Conservation (phyloP, 2,329 filamentous ascomycete genomes). For the Plectosphaerella sp. region DNA sequence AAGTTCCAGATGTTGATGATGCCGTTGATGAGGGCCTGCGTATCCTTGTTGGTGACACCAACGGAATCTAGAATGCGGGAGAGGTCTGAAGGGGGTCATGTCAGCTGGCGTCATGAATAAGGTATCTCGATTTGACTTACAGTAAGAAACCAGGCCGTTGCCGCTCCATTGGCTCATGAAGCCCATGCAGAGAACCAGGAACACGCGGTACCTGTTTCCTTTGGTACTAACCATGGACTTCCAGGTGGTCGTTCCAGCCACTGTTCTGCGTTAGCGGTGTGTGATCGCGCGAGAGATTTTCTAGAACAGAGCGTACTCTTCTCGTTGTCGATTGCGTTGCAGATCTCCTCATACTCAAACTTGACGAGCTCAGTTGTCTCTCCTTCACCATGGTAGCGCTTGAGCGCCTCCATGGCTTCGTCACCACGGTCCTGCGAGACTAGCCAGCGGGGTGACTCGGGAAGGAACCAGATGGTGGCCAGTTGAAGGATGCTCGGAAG, state of each 20-base stretch:
- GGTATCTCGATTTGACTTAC: slow-evolving; percentile 2
- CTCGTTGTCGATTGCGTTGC: slow-evolving; percentile 26
- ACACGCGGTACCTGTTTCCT: slow-evolving; percentile 26
- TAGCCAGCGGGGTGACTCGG: slow-evolving; percentile 60
- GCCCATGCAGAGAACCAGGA: slow-evolving; percentile 36
- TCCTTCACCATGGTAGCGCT: slow-evolving; percentile 53
- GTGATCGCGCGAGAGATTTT: no score
- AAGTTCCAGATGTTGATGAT: slow-evolving; percentile 24
- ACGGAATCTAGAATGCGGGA: slow-evolving; percentile 13
- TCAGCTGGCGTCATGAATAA: neutral
- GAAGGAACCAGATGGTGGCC: slow-evolving; percentile 45
- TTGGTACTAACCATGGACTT: slow-evolving; percentile 22
- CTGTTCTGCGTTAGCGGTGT: slow-evolving; percentile 1
- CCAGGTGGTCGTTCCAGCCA: slow-evolving; percentile 18
- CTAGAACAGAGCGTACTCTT: slow-evolving; percentile 23
- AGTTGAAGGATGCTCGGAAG: slow-evolving; percentile 8
- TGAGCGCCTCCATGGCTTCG: slow-evolving; percentile 46
- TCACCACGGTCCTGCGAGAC: slow-evolving; percentile 50
- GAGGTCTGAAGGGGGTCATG: slow-evolving; percentile 3
- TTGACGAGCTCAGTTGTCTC: slow-evolving; percentile 45
- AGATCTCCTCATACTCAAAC: slow-evolving; percentile 46
- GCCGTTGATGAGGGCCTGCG: slow-evolving; percentile 20
- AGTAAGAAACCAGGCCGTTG: slow-evolving; percentile 26
- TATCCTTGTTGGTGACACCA: slow-evolving; percentile 18
- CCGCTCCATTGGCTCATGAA: slow-evolving; percentile 36